Conservation (phyloP, 805 yeast genomes). For the Aciculoconidium aculeatum region DNA sequence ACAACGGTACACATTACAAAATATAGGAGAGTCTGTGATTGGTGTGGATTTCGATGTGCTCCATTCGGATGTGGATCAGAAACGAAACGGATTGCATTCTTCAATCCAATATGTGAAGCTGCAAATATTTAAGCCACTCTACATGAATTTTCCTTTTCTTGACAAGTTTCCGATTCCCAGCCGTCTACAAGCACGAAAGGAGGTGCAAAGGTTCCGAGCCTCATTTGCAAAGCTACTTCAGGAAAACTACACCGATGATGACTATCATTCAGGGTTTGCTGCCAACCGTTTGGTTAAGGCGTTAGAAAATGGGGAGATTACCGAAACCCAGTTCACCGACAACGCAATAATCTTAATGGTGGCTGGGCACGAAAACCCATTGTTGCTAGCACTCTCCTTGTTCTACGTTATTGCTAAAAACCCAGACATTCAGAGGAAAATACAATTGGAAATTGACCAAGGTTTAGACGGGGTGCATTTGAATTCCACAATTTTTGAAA, state of each 20-base stretch:
- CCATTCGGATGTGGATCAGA: background rate
- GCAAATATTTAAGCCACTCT: conserved; percentile 51
- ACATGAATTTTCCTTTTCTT: conserved; percentile 48
- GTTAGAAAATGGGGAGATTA: conserved; percentile 27
- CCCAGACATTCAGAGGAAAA: conserved; percentile 23
- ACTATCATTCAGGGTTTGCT: conserved; percentile 28
- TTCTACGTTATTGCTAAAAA: conserved; percentile 43
- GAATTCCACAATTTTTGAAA: conserved; percentile 37
- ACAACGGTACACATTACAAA: conserved; percentile 44
- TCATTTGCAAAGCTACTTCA: conserved; percentile 31
- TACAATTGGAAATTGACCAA: conserved; percentile 17
- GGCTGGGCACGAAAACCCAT: conserved; percentile 65
- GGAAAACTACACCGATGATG: conserved; percentile 7
- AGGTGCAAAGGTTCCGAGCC: conserved; percentile 37
- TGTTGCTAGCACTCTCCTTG: conserved; percentile 42
- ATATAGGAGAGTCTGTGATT: conserved; percentile 44
- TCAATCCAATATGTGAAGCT: conserved; percentile 40
- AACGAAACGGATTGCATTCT: conserved; percentile 28
- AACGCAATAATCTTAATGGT: conserved; percentile 50
- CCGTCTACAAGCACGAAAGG: conserved; percentile 37
- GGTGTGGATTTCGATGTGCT: conserved; percentile 44
- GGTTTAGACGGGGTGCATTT: conserved; percentile 11
- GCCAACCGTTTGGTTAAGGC: conserved; percentile 37
- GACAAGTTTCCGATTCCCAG: conserved; percentile 46
- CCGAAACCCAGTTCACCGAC: conserved; percentile 45